Evolutionary conservation across 78 protist genomes (phyloP).

Genomic region (slime mould (Dictyostelium discoideum)): DNA sequence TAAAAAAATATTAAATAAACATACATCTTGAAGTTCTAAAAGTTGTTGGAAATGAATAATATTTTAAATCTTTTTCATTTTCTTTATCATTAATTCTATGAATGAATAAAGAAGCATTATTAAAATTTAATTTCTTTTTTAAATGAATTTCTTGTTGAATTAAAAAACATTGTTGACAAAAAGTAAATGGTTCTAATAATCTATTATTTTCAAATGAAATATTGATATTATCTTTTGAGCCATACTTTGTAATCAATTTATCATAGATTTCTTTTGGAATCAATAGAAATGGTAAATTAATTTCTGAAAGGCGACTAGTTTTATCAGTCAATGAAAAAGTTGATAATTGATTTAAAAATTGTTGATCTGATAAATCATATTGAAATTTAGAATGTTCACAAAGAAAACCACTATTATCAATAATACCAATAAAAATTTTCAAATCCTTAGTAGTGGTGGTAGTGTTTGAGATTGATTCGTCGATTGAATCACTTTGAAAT

Average conservation of each 20-base stretch:
- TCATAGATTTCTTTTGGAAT: background rate
- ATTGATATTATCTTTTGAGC: background rate
- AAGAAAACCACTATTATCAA: background rate
- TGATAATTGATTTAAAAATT: background rate
- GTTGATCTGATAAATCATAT: background rate
- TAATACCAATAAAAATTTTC: background rate
- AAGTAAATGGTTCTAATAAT: background rate
- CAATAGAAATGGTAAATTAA: background rate
- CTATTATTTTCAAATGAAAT: background rate
- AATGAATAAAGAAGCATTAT: background rate
- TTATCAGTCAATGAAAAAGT: background rate
- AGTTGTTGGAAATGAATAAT: conserved; percentile 21
- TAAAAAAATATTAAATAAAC: background rate
- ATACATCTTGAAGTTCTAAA: conserved; percentile 29
- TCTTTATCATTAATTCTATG: conserved; percentile 12
- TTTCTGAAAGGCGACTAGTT: background rate
- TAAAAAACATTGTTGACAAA: conserved; percentile 10
- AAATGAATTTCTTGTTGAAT: background rate
- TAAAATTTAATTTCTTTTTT: conserved; percentile 18
- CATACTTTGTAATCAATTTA: background rate
- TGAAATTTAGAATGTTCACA: background rate
- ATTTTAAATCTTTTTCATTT: conserved; percentile 44
- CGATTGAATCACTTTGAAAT: too few relatives aligned
- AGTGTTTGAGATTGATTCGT: too few relatives aligned
- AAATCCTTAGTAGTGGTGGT: background rate